Percentiles rank a stretch among this genome's conserved stretches.
Evolutionary conservation across 345 rosid species (phyloP).

Genomic region (Combretum micranthum): DNA sequence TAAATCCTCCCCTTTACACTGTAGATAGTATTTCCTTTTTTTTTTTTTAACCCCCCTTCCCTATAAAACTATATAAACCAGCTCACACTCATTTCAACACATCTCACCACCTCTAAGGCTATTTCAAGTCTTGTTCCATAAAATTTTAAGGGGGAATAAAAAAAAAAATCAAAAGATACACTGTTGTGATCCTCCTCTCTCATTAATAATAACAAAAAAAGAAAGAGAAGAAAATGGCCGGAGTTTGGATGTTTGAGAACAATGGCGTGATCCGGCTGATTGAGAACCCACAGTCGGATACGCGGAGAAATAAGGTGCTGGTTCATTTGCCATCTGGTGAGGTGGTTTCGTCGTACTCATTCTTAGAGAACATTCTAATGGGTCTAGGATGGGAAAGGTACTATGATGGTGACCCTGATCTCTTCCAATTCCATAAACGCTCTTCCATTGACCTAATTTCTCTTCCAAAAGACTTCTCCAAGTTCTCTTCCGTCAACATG

Average conservation of each 20-base stretch:
- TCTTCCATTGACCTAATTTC: constrained; percentile 88
- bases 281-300: constrained; percentile 48
- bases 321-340: constrained; percentile 64
- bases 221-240: constrained; percentile 41
- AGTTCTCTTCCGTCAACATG: constrained; percentile 79
- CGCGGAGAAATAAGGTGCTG: constrained; percentile 44
- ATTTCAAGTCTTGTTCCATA: background rate
- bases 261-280: constrained; percentile 66
- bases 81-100: too few species aligned
- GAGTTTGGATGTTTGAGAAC: constrained; percentile 64
- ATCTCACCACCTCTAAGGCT: too few species aligned
- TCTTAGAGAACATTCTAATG: constrained; percentile 54
- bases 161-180: constrained; percentile 14
- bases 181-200: constrained; percentile 15
- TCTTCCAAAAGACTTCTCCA: constrained; percentile 78
- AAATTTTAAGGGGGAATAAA: too few species aligned
- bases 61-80: too few species aligned
- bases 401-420: constrained; percentile 48
- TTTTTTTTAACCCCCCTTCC: too few species aligned
- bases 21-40: too few species aligned
- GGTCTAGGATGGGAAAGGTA: constrained; percentile 95
- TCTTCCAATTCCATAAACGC: constrained; percentile 71
- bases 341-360: constrained; percentile 50
- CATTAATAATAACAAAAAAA: background rate
- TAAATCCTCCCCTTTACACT: background rate